phyloP scores from a whole-genome alignment of 257 asterid species.

The Thymus mandschuricus region DNA sequence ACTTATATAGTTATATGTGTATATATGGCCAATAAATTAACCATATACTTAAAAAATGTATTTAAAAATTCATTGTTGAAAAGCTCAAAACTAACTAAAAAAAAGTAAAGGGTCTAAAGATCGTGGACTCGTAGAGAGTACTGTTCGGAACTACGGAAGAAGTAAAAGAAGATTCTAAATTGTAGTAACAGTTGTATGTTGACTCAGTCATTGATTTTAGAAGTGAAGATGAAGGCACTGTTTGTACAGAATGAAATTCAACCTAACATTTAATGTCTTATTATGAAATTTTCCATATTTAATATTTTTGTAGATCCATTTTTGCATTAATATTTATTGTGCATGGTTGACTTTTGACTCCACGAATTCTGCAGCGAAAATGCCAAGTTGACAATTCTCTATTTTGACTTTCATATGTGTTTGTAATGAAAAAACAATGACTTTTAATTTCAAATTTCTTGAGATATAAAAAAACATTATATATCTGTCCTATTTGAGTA shows the following conservation, averaged over 20 bases:
- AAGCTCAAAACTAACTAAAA: too few relatives aligned
- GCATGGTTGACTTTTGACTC: slow-evolving; percentile 30
- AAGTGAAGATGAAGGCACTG: slow-evolving; percentile 1
- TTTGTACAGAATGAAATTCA: background rate
- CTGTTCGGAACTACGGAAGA: too few relatives aligned
- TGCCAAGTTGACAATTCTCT: slow-evolving; percentile 37
- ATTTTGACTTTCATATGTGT: slow-evolving; percentile 27
- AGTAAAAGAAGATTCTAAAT: too few relatives aligned
- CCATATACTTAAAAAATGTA: too few relatives aligned
- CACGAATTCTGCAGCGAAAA: slow-evolving; percentile 36
- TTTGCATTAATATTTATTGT: background rate
- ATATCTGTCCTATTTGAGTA: slow-evolving; percentile 30
- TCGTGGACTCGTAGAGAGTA: too few relatives aligned
- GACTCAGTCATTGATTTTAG: slow-evolving; percentile 26
- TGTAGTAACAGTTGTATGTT: background rate
- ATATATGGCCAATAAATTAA: too few relatives aligned
- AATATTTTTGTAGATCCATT: background rate
- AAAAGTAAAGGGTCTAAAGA: too few relatives aligned
- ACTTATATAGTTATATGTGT: too few relatives aligned
- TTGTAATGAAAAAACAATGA: slow-evolving; percentile 4
- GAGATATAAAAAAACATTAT: slow-evolving; percentile 16
- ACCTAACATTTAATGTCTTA: slow-evolving; percentile 16
- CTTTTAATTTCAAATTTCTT: slow-evolving; percentile 8
- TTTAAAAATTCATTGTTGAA: too few relatives aligned
- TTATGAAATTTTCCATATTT: background rate